These are phyloP conservation scores for Mycena olivaceomarginata DNA, from an alignment of 768 basidiomycete species.

Conservation along the genomic window DNA sequence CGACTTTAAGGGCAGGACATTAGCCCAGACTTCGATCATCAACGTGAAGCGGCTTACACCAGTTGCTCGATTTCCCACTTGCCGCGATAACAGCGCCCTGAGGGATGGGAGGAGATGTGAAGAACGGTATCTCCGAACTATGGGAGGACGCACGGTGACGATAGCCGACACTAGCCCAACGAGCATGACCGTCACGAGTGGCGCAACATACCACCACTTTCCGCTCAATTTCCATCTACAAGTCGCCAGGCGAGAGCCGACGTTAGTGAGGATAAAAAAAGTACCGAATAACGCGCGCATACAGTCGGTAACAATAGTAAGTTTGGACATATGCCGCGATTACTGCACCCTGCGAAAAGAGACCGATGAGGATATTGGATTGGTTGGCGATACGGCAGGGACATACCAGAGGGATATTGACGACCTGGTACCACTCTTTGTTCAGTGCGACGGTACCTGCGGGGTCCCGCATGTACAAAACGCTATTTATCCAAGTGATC, in stretches of 20 bases:
- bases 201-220: conserved; percentile 20
- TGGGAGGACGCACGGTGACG: conserved; percentile 9
- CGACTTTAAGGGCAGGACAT: conserved; percentile 9
- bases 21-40: background rate
- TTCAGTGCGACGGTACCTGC: conserved; percentile 14
- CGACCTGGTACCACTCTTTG: conserved; percentile 14
- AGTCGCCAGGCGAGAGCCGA: too few relatives aligned
- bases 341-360: background rate
- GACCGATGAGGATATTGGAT: background rate
- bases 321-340: conserved; percentile 13
- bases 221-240: conserved; percentile 20
- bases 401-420: conserved; percentile 29
- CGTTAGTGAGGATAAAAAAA: too few relatives aligned
- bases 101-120: background rate
- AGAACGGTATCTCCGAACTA: background rate
- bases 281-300: background rate
- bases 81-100: conserved; percentile 20
- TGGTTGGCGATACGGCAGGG: background rate
- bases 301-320: conserved; percentile 25
- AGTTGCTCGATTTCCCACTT: conserved; percentile 12
- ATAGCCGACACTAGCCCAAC: conserved; percentile 12
- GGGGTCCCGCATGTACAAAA: conserved; percentile 23
- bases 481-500: conserved; percentile 25
- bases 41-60: conserved; percentile 9
- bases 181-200: conserved; percentile 19